These are phyloP conservation scores for Parsonsia alboflavescens DNA, from an alignment of 257 asterid species.

Conservation along the genomic window DNA sequence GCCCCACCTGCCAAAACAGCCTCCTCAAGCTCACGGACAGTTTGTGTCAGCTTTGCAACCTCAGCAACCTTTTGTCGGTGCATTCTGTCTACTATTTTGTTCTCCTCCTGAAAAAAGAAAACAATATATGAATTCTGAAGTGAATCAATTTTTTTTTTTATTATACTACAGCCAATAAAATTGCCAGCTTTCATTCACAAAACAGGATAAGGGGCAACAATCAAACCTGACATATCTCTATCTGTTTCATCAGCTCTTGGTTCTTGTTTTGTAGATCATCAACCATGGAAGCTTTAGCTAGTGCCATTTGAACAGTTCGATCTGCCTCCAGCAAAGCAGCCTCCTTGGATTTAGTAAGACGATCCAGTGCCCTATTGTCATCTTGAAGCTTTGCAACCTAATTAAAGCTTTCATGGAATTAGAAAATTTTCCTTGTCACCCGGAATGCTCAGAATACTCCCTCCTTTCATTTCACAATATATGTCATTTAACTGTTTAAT, in stretches of 20 bases:
- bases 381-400: slow-evolving; percentile 89
- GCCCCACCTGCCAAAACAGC: slow-evolving; percentile 95
- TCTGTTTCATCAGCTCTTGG: slow-evolving; percentile 79
- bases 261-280: slow-evolving; percentile 88
- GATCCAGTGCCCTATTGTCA: slow-evolving; percentile 82
- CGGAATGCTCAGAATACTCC: slow-evolving; percentile 1
- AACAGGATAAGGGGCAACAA: slow-evolving; percentile 16
- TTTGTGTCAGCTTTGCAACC: slow-evolving; percentile 83
- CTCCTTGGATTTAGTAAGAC: slow-evolving; percentile 92
- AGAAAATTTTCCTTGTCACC: slow-evolving; percentile 3
- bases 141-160: slow-evolving; percentile 9
- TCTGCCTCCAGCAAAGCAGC: slow-evolving; percentile 90
- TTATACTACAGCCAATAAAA: not conserved
- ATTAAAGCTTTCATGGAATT: slow-evolving; percentile 13
- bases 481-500: no score
- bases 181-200: slow-evolving; percentile 1
- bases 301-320: slow-evolving; percentile 71
- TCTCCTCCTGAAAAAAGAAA: slow-evolving; percentile 65
- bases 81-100: slow-evolving; percentile 81
- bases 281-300: slow-evolving; percentile 86
- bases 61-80: slow-evolving; percentile 83
- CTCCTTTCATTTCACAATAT: no score
- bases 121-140: slow-evolving; percentile 2
- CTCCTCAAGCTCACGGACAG: slow-evolving; percentile 85
- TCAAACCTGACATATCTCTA: slow-evolving; percentile 87